Percentiles rank a stretch among this genome's conserved stretches.
Evolutionary conservation across 2,329 filamentous ascomycete species (phyloP).

Genomic region (Gyromitra esculenta): DNA sequence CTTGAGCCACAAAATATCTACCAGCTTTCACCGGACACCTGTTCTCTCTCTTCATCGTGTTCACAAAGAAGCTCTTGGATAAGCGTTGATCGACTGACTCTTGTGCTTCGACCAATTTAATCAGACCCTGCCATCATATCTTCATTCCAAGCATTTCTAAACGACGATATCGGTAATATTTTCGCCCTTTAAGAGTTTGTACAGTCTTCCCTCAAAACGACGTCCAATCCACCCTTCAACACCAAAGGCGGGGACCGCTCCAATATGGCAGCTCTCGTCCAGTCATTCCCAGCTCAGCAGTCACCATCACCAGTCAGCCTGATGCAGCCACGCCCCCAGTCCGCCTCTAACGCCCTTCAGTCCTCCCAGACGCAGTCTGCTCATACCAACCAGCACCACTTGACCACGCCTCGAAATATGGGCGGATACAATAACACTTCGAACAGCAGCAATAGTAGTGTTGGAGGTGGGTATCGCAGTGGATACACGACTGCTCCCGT

Average conservation of each 20-base stretch:
- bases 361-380: constrained; percentile 65
- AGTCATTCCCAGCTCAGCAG: constrained; percentile 77
- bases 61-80: constrained; percentile 16
- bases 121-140: constrained; percentile 39
- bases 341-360: constrained; percentile 70
- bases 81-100: constrained; percentile 46
- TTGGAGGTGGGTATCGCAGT: constrained; percentile 68
- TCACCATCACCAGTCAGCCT: constrained; percentile 74
- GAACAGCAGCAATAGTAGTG: constrained; percentile 67
- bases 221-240: constrained; percentile 41
- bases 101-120: constrained; percentile 38
- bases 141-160: constrained; percentile 33
- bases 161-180: constrained; percentile 39
- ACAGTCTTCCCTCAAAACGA: constrained; percentile 50
- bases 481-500: constrained; percentile 67
- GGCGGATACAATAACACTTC: constrained; percentile 58
- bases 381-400: constrained; percentile 65
- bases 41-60: constrained; percentile 29
- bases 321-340: constrained; percentile 77
- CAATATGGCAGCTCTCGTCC: constrained; percentile 85
- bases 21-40: constrained; percentile 29
- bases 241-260: constrained; percentile 48
- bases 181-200: constrained; percentile 39
- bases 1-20: constrained; percentile 32
- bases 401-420: constrained; percentile 57